These are phyloP conservation scores for Polyrhizophydium stewartii DNA, from an alignment of 371 early-diverging fungal species.

Conservation along the genomic window DNA sequence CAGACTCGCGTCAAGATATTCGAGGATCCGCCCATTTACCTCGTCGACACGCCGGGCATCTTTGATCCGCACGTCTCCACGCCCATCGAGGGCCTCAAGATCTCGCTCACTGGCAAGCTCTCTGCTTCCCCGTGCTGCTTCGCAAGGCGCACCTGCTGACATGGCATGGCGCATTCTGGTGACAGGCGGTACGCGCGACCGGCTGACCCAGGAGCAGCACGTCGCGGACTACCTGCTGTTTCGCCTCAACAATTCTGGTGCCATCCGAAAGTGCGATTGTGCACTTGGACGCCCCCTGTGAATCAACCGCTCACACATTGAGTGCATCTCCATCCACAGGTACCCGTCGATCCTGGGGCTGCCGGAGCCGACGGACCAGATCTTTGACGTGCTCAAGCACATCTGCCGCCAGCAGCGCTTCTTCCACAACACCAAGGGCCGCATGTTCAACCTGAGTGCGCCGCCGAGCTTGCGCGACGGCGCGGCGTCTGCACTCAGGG, in stretches of 20 bases:
- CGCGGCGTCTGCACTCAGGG: background rate
- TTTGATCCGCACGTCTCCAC: constrained; percentile 23
- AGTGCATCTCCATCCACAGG: background rate
- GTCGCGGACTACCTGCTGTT: constrained; percentile 88
- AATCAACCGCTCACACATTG: background rate
- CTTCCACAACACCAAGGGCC: background rate
- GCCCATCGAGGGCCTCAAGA: constrained; percentile 31
- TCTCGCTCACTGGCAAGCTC: too few relatives aligned
- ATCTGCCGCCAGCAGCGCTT: constrained; percentile 7
- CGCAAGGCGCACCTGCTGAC: background rate
- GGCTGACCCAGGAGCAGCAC: constrained; percentile 72
- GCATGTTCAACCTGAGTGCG: background rate
- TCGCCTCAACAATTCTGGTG: constrained; percentile 57
- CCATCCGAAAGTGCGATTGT: constrained; percentile 4
- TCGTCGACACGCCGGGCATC: constrained; percentile 83
- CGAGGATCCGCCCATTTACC: constrained; percentile 80
- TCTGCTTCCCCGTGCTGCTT: too few relatives aligned
- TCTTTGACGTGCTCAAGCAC: constrained; percentile 13
- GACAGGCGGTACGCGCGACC: constrained; percentile 79
- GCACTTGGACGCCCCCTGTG: background rate
- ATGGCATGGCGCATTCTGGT: background rate
- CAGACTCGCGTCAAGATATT: constrained; percentile 76
- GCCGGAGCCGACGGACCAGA: constrained; percentile 19
- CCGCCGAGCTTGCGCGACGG: background rate
- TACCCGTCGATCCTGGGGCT: constrained; percentile 17